Evolutionary conservation across 2,329 filamentous ascomycete species (phyloP).

Genomic region (Penicillium sp.): DNA sequence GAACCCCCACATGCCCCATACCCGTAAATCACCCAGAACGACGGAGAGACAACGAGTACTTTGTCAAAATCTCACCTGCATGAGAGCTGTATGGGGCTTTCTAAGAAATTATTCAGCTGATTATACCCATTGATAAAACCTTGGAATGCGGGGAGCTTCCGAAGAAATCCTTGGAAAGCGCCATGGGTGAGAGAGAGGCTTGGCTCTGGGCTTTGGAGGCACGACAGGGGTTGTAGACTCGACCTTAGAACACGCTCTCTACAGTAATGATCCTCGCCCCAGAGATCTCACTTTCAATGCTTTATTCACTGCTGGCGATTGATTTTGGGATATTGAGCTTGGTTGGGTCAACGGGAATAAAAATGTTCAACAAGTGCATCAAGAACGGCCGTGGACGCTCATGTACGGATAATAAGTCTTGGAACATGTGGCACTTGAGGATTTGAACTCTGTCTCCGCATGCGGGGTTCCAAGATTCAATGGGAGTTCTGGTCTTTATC

Average conservation of each 20-base stretch:
- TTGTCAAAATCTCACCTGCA: neutral
- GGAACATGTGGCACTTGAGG: neutral
- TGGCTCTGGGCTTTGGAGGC: neutral
- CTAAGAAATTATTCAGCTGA: neutral
- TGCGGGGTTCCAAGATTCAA: neutral
- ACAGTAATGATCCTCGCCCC: too few relatives aligned
- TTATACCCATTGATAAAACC: neutral
- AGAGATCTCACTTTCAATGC: too few relatives aligned
- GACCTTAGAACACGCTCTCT: neutral
- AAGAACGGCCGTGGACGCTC: neutral
- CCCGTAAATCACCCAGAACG: too few relatives aligned
- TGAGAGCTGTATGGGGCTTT: neutral
- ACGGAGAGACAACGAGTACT: neutral
- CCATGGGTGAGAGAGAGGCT: neutral
- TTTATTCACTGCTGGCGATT: too few relatives aligned
- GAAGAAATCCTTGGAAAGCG: neutral
- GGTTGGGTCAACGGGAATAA: neutral
- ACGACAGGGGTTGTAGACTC: neutral
- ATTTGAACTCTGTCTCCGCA: conserved; percentile 6
- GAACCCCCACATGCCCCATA: neutral
- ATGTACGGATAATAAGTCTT: neutral
- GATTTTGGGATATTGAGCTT: neutral
- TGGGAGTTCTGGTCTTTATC: neutral
- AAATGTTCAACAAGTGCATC: neutral
- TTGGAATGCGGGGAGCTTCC: conserved; percentile 2